These are phyloP conservation scores for Talaromyces sp. DNA, from an alignment of 2,329 filamentous ascomycete genomes.

Conservation along the genomic window DNA sequence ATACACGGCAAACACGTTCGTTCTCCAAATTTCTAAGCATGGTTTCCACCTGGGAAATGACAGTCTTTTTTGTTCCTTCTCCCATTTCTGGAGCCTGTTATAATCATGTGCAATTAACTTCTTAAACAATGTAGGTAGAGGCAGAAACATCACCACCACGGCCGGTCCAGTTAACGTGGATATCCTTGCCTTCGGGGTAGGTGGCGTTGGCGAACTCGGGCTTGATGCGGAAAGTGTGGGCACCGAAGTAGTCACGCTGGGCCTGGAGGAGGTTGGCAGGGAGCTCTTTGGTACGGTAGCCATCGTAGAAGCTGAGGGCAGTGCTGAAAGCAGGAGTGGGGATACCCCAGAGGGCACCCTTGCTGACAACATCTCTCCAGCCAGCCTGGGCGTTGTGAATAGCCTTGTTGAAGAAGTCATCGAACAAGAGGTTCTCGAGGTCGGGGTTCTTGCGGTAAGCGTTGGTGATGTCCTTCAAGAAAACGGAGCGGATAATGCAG, in stretches of 20 bases:
- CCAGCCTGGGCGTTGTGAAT: conserved; percentile 94
- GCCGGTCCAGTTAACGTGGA: conserved; percentile 99
- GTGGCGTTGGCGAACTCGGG: conserved; percentile 72
- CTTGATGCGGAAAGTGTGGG: conserved; percentile 87
- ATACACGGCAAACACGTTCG: conserved; percentile 21
- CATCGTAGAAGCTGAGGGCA: conserved; percentile 97
- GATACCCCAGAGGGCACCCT: conserved; percentile 90
- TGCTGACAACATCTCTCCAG: conserved; percentile 88
- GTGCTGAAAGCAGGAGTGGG: conserved; percentile 96
- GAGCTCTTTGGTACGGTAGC: conserved; percentile 94
- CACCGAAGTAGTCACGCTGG: conserved; percentile 99
- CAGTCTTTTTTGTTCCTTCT: conserved; percentile 15
- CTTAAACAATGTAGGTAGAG: conserved; percentile 94
- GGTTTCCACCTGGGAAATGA: conserved; percentile 18
- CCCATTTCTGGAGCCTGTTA: background rate
- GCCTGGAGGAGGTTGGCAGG: conserved; percentile 98
- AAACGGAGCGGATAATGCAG: conserved; percentile 99
- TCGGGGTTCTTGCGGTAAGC: conserved; percentile 94
- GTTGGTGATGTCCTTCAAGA: conserved; percentile 98
- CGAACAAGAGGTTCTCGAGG: conserved; percentile 96
- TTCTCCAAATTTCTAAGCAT: conserved; percentile 14
- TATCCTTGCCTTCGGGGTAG: conserved; percentile 82
- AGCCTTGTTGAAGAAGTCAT: conserved; percentile 99
- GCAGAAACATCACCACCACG: conserved; percentile 96
- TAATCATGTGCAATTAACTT: conserved; percentile 2